Evolutionary conservation across 768 basidiomycete species (phyloP).

Genomic region (Mycena indigotica): DNA sequence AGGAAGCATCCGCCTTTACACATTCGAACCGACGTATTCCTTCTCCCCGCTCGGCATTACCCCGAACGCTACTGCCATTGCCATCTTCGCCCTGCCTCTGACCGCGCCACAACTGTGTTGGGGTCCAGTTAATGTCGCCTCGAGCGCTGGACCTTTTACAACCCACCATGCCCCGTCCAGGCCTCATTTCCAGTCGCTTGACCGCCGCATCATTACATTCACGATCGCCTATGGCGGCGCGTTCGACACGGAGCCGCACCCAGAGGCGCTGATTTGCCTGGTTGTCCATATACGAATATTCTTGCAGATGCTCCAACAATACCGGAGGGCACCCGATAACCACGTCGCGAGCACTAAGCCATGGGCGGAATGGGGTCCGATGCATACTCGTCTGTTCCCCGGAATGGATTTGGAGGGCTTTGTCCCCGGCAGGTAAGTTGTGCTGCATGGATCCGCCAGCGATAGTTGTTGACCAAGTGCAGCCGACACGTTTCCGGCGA

Average conservation of each 20-base stretch:
- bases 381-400: neutral
- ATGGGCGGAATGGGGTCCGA: constrained; percentile 15
- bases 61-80: no score
- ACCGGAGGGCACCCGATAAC: neutral
- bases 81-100: neutral
- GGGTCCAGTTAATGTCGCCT: neutral
- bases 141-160: neutral
- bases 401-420: neutral
- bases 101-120: neutral
- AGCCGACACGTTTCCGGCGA: neutral
- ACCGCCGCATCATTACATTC: neutral
- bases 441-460: neutral
- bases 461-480: neutral
- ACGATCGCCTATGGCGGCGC: neutral
- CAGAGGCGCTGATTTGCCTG: neutral
- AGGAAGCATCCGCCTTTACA: neutral
- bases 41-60: neutral
- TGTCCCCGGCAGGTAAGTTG: neutral
- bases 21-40: neutral
- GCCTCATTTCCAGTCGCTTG: neutral
- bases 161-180: neutral
- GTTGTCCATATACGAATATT: neutral
- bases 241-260: neutral
- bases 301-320: neutral
- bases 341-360: neutral